These are phyloP conservation scores for Curvularia verruculosa DNA, from an alignment of 2,329 filamentous ascomycete species.

Conservation along the genomic window DNA sequence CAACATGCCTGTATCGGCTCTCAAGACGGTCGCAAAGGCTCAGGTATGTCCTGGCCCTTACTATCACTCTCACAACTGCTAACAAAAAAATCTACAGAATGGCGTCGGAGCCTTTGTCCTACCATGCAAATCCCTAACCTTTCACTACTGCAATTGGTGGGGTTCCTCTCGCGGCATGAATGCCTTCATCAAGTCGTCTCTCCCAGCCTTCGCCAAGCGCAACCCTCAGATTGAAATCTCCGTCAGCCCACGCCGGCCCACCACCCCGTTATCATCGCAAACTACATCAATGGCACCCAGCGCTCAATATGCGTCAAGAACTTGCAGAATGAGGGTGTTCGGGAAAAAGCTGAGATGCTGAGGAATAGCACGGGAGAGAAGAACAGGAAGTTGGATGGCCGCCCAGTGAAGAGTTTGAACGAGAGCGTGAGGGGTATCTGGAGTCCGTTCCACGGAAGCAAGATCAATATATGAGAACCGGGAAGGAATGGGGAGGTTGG, in stretches of 20 bases:
- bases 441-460: constrained; percentile 66
- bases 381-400: constrained; percentile 61
- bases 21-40: constrained; percentile 61
- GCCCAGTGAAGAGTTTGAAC: constrained; percentile 66
- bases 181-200: constrained; percentile 77
- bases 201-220: constrained; percentile 76
- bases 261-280: constrained; percentile 86
- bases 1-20: constrained; percentile 56
- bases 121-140: constrained; percentile 93
- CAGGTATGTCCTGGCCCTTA: constrained; percentile 54
- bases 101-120: constrained; percentile 96
- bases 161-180: constrained; percentile 96
- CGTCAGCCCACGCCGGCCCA: constrained; percentile 88
- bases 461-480: constrained; percentile 43
- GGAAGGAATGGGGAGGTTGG: not conserved
- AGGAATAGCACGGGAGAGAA: constrained; percentile 78
- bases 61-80: constrained; percentile 11
- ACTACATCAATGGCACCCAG: constrained; percentile 89
- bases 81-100: constrained; percentile 65
- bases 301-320: constrained; percentile 91
- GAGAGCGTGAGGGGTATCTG: constrained; percentile 70
- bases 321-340: constrained; percentile 77
- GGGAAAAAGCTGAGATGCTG: constrained; percentile 77
- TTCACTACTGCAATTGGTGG: constrained; percentile 97
- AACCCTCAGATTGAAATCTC: constrained; percentile 92